phyloP scores from a whole-genome alignment of 345 rosid genomes.

The Fremontodendron californicum region DNA sequence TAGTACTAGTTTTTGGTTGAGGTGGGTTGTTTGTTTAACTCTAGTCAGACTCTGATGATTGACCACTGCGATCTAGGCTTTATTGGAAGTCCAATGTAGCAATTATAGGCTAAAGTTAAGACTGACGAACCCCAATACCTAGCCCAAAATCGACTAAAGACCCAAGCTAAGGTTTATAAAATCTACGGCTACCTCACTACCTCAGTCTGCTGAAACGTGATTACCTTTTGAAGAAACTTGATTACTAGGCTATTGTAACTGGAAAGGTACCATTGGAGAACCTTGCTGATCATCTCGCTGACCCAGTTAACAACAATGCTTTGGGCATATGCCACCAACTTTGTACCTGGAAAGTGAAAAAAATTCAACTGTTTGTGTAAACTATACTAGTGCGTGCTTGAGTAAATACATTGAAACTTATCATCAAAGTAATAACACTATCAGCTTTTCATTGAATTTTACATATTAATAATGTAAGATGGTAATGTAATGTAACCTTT shows the following conservation, averaged over 20 bases:
- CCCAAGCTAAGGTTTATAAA: neutral
- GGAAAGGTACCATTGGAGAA: conserved; percentile 46
- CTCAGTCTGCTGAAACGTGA: no score
- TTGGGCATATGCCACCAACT: conserved; percentile 52
- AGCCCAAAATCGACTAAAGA: neutral
- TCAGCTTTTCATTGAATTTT: neutral
- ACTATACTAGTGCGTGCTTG: neutral
- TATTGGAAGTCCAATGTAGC: neutral
- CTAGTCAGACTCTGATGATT: neutral
- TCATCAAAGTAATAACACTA: neutral
- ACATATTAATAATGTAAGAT: neutral
- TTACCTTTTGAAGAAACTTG: no score
- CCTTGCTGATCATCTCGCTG: conserved; percentile 37
- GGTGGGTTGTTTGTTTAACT: neutral
- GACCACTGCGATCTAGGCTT: neutral
- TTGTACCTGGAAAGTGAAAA: no score
- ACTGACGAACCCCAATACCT: neutral
- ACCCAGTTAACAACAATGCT: conserved; percentile 52
- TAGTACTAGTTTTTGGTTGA: neutral
- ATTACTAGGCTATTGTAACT: conserved; percentile 38
- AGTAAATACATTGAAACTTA: neutral
- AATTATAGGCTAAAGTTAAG: neutral
- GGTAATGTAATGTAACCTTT: neutral
- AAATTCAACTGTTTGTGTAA: neutral
- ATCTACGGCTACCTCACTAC: neutral